phyloP scores from a whole-genome alignment of 306 rosid species.

The Cajanus cajan region DNA sequence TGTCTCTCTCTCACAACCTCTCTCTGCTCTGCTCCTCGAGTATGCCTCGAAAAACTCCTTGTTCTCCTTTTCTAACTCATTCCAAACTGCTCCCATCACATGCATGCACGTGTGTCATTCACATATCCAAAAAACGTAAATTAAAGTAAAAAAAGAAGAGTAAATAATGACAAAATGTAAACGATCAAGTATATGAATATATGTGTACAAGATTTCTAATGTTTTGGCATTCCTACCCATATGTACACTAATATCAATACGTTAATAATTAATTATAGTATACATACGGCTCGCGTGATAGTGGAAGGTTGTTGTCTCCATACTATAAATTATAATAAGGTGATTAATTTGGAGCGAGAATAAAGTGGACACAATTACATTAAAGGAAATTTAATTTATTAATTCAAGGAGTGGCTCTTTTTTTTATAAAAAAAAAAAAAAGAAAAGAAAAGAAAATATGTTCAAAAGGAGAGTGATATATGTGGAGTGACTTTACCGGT shows the following conservation, averaged over 20 bases:
- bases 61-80: conserved; percentile 90
- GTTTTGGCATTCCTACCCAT: not conserved
- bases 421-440: not conserved
- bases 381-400: not conserved
- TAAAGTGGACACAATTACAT: not conserved
- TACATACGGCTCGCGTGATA: not conserved
- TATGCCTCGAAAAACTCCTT: conserved; percentile 86
- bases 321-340: not conserved
- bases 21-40: conserved; percentile 39
- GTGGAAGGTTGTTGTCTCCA: not conserved
- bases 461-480: not conserved
- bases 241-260: not conserved
- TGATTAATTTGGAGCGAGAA: not conserved
- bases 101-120: conserved; percentile 33
- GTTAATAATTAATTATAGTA: not conserved
- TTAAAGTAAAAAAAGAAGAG: not conserved
- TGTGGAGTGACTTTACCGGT: conserved; percentile 47
- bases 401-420: not conserved
- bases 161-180: not conserved
- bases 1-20: conserved; percentile 40
- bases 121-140: not conserved
- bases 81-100: conserved; percentile 67
- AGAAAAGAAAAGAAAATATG: not conserved
- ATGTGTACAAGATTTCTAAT: not conserved
- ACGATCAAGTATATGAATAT: not conserved